Percentiles rank a stretch among this genome's conserved stretches.
Evolutionary conservation across 495 filamentous ascomycete species (phyloP).

Genomic region (Aspergillus bertholletiae): DNA sequence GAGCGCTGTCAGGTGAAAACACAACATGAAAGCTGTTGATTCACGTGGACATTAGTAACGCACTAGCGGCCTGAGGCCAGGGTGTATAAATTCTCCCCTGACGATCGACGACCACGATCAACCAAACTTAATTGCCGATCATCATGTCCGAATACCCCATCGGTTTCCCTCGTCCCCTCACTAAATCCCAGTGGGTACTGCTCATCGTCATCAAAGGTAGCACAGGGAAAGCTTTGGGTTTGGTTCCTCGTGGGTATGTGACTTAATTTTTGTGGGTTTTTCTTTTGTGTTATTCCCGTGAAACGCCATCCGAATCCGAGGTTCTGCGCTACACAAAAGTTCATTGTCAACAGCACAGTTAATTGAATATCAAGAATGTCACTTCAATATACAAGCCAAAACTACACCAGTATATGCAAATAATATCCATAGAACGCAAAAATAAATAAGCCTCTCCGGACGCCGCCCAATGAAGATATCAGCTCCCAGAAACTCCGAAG

Average conservation of each 20-base stretch:
- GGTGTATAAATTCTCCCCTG: background rate
- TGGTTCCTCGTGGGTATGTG: too few species aligned
- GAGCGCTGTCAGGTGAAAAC: too few species aligned
- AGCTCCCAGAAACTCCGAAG: slow-evolving; percentile 5
- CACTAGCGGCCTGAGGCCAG: background rate
- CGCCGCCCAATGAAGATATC: slow-evolving; percentile 5
- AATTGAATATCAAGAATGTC: background rate
- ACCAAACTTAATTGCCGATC: background rate
- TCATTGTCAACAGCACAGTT: background rate
- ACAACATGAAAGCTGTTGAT: too few species aligned
- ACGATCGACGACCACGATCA: background rate
- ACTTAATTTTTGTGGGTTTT: background rate
- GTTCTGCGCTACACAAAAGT: background rate
- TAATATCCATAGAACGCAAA: background rate
- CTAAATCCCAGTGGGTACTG: background rate
- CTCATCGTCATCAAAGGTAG: background rate
- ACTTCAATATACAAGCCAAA: background rate
- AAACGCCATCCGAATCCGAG: background rate
- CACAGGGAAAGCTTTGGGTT: too few species aligned
- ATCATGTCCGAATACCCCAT: background rate
- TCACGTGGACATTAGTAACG: background rate
- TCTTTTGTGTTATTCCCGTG: background rate
- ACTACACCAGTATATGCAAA: background rate
- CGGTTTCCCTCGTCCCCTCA: background rate
- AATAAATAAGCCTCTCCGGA: background rate